Base-by-base conservation (phyloP, 345 rosid genomes). In the Eutrema heterophyllum region DNA sequence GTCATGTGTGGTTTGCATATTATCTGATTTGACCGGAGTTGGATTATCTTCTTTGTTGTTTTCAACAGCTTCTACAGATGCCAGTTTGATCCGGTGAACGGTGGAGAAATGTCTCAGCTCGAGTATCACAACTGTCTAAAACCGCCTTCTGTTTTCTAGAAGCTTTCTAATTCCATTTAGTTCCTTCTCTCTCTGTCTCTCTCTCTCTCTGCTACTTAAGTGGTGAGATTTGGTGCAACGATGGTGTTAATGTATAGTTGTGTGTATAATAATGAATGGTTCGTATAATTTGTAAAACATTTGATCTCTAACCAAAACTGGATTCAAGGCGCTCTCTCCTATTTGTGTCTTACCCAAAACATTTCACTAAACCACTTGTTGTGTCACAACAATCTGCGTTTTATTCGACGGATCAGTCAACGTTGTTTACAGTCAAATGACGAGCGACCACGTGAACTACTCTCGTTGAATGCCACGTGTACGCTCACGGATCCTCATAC, bases 51-150 rank as follows among this genome's bases (percentile, higher is more conserved):
- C 33, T 21, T 32, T 54, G 48, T 58, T 79, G 54, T 73, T 56
- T 9, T 82, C 10, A 65, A 86, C 93, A 92, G 97, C 83, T 86
- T 95, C 84, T 86, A 90, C 76, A 81, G 96, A 63, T 95, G 99
- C 70, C 82, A 90, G 73, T 95, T 88, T 77, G 99, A 95, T 74
- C 97, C 97, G 0, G 86, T 80, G 65, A 81, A 75, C 45, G 99
- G 99, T 2, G 99, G 97, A 64, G 97, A 92, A 84, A 95, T 95
- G 97, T 81, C 86, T 8, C 97, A 87, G 81, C 78, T 90, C 9
- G 97, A 95, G 76, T 82, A 81, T 80, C 94, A 83, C 83, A 92
- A 90, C 84, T 85, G 91, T 68, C 81, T 95, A 68, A 89, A 95
- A 80, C 91, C 93, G 13, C 89, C 87, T 57, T 69, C 87, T 26